These are phyloP conservation scores for Dillenia suffruticosa DNA, from an alignment of 164 flowering plant species.

Conservation along the genomic window DNA sequence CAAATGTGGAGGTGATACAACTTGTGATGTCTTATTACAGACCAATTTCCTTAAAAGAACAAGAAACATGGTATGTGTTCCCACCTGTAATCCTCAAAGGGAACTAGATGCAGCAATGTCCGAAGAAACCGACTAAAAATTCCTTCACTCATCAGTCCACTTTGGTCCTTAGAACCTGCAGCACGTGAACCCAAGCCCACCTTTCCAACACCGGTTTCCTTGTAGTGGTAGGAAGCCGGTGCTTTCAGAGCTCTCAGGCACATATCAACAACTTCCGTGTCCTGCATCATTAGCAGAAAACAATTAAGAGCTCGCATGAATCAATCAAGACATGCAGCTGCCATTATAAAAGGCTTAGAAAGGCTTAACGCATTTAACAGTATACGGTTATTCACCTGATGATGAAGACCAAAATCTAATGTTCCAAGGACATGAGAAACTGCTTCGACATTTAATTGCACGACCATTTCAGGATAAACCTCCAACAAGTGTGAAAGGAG, in stretches of 20 bases:
- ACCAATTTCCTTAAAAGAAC: no score
- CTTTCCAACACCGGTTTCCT: constrained; percentile 55
- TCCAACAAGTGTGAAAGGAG: constrained; percentile 86
- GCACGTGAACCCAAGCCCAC: constrained; percentile 72
- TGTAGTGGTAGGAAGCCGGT: constrained; percentile 83
- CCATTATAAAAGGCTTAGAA: no score
- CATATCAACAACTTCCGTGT: constrained; percentile 64
- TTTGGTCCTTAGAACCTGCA: constrained; percentile 31
- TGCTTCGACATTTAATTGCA: constrained; percentile 58
- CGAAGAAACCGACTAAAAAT: constrained; percentile 66
- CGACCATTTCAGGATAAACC: constrained; percentile 91
- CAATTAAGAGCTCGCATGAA: neutral
- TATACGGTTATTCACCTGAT: constrained; percentile 51
- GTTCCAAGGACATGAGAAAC: constrained; percentile 63
- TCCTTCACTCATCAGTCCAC: constrained; percentile 58
- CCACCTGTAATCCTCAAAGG: constrained; percentile 92
- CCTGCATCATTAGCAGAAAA: constrained; percentile 38
- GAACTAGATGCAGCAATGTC: constrained; percentile 67
- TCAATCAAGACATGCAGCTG: no score
- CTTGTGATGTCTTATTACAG: no score
- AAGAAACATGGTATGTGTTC: neutral
- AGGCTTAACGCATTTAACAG: neutral
- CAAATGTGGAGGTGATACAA: no score
- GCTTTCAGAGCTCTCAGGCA: constrained; percentile 74
- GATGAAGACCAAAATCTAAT: constrained; percentile 81